These are phyloP conservation scores for Stagonosporopsis tanaceti DNA, from an alignment of 2,329 filamentous ascomycete species.

Conservation along the genomic window DNA sequence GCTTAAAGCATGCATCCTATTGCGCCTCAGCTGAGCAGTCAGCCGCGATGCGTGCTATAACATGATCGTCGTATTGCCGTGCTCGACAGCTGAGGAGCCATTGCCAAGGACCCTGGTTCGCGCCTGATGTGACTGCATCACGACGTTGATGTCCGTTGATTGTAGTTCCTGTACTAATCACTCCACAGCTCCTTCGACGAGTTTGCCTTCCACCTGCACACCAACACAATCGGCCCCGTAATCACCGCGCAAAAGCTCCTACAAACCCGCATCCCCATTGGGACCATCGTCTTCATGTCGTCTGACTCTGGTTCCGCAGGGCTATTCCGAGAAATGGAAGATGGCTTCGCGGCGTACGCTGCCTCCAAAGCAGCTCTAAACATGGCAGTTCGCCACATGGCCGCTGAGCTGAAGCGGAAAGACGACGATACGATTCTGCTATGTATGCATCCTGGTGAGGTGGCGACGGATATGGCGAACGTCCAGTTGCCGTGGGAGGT, in stretches of 20 bases:
- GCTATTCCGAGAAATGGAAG: conserved; percentile 62
- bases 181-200: conserved; percentile 58
- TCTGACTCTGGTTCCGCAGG: conserved; percentile 63
- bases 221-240: conserved; percentile 67
- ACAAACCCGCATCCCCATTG: conserved; percentile 55
- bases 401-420: conserved; percentile 62
- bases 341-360: conserved; percentile 66
- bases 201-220: conserved; percentile 64
- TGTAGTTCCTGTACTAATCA: conserved; percentile 7
- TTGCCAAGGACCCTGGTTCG: conserved; percentile 3
- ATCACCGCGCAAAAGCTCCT: conserved; percentile 63
- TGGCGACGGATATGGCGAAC: conserved; percentile 65
- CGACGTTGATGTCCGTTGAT: neutral
- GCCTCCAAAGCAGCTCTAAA: conserved; percentile 67
- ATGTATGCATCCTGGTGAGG: conserved; percentile 66
- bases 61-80: neutral
- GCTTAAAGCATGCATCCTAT: conserved; percentile 33
- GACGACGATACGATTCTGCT: conserved; percentile 59
- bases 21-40: conserved; percentile 19
- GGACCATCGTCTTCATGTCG: conserved; percentile 64
- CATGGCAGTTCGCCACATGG: conserved; percentile 64
- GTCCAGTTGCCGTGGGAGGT: conserved; percentile 61
- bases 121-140: neutral
- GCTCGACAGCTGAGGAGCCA: neutral
- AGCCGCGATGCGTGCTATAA: neutral